These are phyloP conservation scores for Pisolithus marmoratus DNA, from an alignment of 768 basidiomycete genomes.

Conservation along the genomic window DNA sequence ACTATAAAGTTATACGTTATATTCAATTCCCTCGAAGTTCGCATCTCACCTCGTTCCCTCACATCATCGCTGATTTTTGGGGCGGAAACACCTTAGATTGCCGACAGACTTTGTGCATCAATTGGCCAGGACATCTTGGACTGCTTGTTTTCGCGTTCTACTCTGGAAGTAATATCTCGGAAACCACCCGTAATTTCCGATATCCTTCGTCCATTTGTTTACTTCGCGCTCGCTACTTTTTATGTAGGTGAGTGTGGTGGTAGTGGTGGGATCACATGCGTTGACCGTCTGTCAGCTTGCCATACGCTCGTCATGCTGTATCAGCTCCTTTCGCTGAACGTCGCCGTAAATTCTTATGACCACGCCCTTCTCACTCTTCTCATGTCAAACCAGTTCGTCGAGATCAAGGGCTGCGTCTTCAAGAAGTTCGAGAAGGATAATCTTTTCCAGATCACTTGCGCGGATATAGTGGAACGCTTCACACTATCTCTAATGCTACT, in stretches of 20 bases:
- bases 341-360: constrained; percentile 97
- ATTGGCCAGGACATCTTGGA: constrained; percentile 98
- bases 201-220: constrained; percentile 75
- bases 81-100: constrained; percentile 57
- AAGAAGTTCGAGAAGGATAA: constrained; percentile 99
- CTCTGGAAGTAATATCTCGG: constrained; percentile 68
- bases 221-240: constrained; percentile 72
- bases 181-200: constrained; percentile 53
- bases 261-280: not conserved
- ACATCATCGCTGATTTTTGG: not conserved
- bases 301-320: constrained; percentile 96
- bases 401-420: constrained; percentile 99
- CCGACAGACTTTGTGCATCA: constrained; percentile 87
- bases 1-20: constrained; percentile 99
- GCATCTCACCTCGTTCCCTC: constrained; percentile 17
- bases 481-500: constrained; percentile 86
- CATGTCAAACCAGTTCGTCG: constrained; percentile 97
- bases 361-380: constrained; percentile 90
- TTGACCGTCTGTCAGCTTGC: constrained; percentile 44
- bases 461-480: constrained; percentile 98
- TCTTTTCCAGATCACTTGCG: constrained; percentile 97
- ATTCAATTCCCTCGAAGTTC: constrained; percentile 95
- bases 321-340: constrained; percentile 90
- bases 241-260: constrained; percentile 66
- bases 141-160: constrained; percentile 91